Base-by-base conservation (phyloP, 768 basidiomycete species). In the Saitozyma sp. region DNA sequence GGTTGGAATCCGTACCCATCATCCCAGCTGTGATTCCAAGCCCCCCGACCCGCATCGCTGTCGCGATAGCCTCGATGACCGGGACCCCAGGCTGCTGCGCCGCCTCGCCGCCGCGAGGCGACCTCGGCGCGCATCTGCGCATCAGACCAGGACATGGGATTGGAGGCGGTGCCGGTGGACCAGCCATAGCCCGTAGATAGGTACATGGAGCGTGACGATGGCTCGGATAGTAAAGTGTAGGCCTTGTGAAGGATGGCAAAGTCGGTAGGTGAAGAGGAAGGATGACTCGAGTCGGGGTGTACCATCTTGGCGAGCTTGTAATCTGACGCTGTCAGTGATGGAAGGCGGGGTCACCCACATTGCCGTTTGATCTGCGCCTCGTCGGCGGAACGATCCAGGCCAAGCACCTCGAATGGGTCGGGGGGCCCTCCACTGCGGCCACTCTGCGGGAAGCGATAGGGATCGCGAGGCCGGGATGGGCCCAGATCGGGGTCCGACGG, bases 261-360 rank as follows among this genome's bases (percentile, higher is more conserved):
- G 60, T 79, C 61, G 11, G 66, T 59, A 11, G 70, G 68, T 0
- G 71, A 76, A 8, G 78, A 62, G 6, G 74, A 71, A 0, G 74
- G 74, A 55, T 79, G 74, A 9, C 62, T 59, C 3, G 78, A 76
- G 53, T 79, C 78, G n/a, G 78, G 78, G 56, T 79, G 78, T 17
- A 77, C 65, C 6, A 79, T 58, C n/a, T 73, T 60, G 2, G 78
- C 78, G 7, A 79, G 70, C 39, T 67, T 66, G 61, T 79, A 79
- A 56, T 79, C 78, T 79, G 55, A 46, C 45, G 45, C 45, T 46
- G 45, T 46, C n/a, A 46, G 45, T 46, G 45, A 46, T 11, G n/a
- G 13, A 11, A 50, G 29, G 4, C 8, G 20, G 19, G 16, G 50
- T 50, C 16, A 68, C 74, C 70, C 54, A 74, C 77, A 78, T 61